Evolutionary conservation across 2,329 filamentous ascomycete genomes (phyloP).

Genomic region (Alternaria ethzedia): DNA sequence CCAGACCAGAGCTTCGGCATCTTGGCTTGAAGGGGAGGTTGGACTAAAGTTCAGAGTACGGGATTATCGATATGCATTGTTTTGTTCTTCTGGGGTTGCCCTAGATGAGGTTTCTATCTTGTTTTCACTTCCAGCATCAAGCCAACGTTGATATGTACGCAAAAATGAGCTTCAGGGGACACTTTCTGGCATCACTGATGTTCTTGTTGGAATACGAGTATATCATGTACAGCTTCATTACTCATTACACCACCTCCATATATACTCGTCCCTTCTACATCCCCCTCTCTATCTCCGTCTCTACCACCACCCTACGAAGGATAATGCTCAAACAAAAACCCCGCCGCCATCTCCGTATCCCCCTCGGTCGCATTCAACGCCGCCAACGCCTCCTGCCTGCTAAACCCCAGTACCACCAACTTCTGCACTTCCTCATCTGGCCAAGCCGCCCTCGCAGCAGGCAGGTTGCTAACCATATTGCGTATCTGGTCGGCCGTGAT

Average conservation of each 20-base stretch:
- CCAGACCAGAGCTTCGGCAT: too few relatives aligned
- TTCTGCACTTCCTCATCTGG: constrained; percentile 51
- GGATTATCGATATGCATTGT: too few relatives aligned
- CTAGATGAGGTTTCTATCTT: too few relatives aligned
- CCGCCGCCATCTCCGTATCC: constrained; percentile 57
- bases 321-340: constrained; percentile 53
- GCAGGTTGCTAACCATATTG: constrained; percentile 41
- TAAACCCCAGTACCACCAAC: constrained; percentile 56
- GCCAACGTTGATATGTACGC: too few relatives aligned
- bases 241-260: not conserved
- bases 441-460: constrained; percentile 44
- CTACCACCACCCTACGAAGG: constrained; percentile 15
- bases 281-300: not conserved
- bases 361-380: constrained; percentile 58
- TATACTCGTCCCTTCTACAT: not conserved
- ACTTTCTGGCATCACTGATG: too few relatives aligned
- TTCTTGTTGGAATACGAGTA: too few relatives aligned
- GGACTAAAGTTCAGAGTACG: too few relatives aligned
- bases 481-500: constrained; percentile 42
- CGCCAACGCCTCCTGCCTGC: constrained; percentile 53
- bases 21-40: too few relatives aligned
- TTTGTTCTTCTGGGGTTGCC: too few relatives aligned
- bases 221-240: not conserved
- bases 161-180: too few relatives aligned
- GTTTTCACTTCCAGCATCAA: too few relatives aligned